These are phyloP conservation scores for Aegilops umbellulata DNA, from an alignment of 176 grass and related monocot genomes.

Conservation along the genomic window DNA sequence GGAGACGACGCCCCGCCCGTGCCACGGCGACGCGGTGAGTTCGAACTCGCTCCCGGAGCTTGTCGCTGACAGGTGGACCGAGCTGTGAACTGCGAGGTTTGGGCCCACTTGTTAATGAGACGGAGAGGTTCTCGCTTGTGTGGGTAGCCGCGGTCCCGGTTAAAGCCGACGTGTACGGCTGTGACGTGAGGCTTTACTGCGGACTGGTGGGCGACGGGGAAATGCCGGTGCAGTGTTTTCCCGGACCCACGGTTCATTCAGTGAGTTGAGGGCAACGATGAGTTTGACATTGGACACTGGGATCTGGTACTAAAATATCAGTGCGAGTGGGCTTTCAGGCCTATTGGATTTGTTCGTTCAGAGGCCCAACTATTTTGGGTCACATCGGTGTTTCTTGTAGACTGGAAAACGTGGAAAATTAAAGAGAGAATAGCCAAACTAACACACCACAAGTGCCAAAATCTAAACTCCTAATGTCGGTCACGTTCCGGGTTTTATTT, in stretches of 20 bases:
- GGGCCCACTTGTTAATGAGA: background rate
- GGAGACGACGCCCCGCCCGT: constrained; percentile 19
- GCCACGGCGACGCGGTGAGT: background rate
- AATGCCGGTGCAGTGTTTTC: no score
- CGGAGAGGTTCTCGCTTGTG: background rate
- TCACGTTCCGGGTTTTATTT: no score
- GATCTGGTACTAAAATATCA: background rate
- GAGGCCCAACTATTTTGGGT: no score
- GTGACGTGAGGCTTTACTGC: background rate
- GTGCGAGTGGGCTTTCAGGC: background rate
- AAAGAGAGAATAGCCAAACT: no score
- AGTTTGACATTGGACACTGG: background rate
- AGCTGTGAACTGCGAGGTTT: accelerated
- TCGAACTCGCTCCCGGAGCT: accelerated
- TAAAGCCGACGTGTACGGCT: background rate
- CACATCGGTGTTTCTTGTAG: no score
- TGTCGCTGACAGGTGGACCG: background rate
- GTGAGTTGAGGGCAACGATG: no score
- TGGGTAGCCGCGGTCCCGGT: background rate
- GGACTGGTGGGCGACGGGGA: background rate
- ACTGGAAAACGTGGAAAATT: no score
- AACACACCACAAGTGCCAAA: no score
- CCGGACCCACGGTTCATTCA: background rate
- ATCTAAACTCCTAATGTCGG: no score
- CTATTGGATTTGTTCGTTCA: no score